These are phyloP conservation scores for Botrytis porri DNA, from an alignment of 2,329 filamentous ascomycete species.

Conservation along the genomic window DNA sequence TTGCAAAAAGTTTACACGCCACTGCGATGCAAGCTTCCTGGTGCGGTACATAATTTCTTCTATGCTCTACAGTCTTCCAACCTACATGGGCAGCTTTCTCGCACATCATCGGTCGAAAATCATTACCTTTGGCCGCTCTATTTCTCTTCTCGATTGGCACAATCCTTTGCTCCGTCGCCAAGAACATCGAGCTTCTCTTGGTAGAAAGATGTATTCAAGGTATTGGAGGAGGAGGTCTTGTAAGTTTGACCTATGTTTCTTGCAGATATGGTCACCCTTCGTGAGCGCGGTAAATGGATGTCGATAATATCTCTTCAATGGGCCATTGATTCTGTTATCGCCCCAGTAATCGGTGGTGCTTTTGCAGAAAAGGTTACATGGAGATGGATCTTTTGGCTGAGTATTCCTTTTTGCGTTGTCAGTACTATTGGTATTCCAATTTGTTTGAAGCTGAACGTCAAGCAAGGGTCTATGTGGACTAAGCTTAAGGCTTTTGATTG, in stretches of 20 bases:
- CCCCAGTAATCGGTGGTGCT: constrained; percentile 42
- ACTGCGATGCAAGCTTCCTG: constrained; percentile 62
- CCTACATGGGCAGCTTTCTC: constrained; percentile 41
- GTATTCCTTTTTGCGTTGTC: constrained; percentile 32
- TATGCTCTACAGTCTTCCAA: constrained; percentile 60
- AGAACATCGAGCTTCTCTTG: constrained; percentile 32
- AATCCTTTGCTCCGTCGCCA: constrained; percentile 39
- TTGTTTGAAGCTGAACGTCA: constrained; percentile 27
- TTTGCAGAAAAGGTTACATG: constrained; percentile 41
- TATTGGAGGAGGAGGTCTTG: constrained; percentile 49
- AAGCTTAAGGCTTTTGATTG: constrained; percentile 51
- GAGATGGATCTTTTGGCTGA: constrained; percentile 34
- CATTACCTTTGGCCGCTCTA: constrained; percentile 28
- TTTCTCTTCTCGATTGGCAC: constrained; percentile 29
- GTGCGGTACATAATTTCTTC: constrained; percentile 63
- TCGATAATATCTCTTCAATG: constrained; percentile 30
- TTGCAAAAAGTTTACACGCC: constrained; percentile 53
- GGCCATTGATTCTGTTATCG: constrained; percentile 37
- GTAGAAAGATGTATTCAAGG: constrained; percentile 45
- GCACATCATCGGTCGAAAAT: constrained; percentile 30
- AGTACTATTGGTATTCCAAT: constrained; percentile 29
- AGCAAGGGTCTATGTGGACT: constrained; percentile 26
- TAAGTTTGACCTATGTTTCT: constrained; percentile 46
- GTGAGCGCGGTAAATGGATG: constrained; percentile 42
- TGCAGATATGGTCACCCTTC: constrained; percentile 45